Percentiles rank a stretch among this genome's conserved stretches.
phyloP scores from a whole-genome alignment of 129 eudicot genomes.

The Dittrichia graveolens region DNA sequence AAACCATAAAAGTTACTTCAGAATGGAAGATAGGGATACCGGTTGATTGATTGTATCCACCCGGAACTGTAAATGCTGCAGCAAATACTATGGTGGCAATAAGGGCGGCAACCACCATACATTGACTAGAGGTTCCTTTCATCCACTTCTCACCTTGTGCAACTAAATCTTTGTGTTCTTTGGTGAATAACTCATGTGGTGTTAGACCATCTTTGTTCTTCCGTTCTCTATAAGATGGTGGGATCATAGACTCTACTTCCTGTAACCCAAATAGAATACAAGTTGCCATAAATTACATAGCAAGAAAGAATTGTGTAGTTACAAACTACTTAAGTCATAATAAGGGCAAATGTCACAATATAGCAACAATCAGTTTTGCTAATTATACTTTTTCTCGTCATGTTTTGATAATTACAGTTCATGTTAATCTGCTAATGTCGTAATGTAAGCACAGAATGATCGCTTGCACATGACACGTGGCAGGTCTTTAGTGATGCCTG shows the following conservation, averaged over 20 bases:
- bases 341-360: no score
- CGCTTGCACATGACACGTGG: no score
- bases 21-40: slow-evolving; percentile 43
- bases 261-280: slow-evolving; percentile 6
- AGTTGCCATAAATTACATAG: not conserved
- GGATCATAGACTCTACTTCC: slow-evolving; percentile 54
- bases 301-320: no score
- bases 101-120: slow-evolving; percentile 53
- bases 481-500: no score
- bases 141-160: slow-evolving; percentile 54
- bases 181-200: slow-evolving; percentile 43
- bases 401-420: no score
- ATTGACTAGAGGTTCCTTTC: slow-evolving; percentile 52
- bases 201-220: slow-evolving; percentile 43
- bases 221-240: slow-evolving; percentile 42
- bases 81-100: slow-evolving; percentile 51
- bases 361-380: no score
- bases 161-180: slow-evolving; percentile 45
- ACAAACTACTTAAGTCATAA: no score
- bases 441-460: no score
- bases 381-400: no score
- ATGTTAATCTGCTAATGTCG: no score
- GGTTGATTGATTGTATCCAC: slow-evolving; percentile 26
- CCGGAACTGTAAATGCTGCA: slow-evolving; percentile 49
- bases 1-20: slow-evolving; percentile 26